These are phyloP conservation scores for Boletus vermiculosoides DNA, from an alignment of 768 basidiomycete genomes.

Conservation along the genomic window DNA sequence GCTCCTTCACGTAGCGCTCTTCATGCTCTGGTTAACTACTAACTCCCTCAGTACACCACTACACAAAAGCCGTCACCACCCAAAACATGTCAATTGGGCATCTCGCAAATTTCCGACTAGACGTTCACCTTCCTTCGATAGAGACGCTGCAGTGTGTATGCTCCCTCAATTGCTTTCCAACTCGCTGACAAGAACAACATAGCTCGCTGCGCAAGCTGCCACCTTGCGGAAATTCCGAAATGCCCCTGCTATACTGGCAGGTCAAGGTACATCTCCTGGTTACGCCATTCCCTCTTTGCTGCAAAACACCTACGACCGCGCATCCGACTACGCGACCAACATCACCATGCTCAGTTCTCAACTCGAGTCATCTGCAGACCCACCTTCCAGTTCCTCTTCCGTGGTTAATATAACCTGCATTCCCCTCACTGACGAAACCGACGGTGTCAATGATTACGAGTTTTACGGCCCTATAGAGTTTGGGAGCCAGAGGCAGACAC, in stretches of 20 bases:
- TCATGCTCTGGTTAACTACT: conserved; percentile 5
- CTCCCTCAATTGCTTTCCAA: background rate
- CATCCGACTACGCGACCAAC: conserved; percentile 21
- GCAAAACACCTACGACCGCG: conserved; percentile 14
- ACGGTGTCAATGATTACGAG: conserved; percentile 40
- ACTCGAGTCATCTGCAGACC: background rate
- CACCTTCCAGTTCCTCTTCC: background rate
- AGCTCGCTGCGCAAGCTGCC: conserved; percentile 18
- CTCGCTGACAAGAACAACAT: background rate
- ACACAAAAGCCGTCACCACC: background rate
- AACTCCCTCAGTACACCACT: conserved; percentile 14
- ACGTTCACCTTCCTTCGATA: conserved; percentile 3
- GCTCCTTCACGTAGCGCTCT: conserved; percentile 5
- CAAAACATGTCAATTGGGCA: background rate
- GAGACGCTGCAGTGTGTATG: conserved; percentile 10
- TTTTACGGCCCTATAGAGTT: conserved; percentile 47
- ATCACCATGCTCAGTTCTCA: background rate
- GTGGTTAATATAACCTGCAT: background rate
- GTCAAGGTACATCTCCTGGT: conserved; percentile 2
- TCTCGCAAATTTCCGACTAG: background rate
- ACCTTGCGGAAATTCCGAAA: conserved; percentile 17
- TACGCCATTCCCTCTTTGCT: conserved; percentile 15
- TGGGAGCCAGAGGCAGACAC: conserved; percentile 52
- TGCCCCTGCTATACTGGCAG: conserved; percentile 15
- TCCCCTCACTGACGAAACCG: conserved; percentile 41